These are phyloP conservation scores for Priceomyces haplophilus DNA, from an alignment of 805 yeast species.

Conservation along the genomic window DNA sequence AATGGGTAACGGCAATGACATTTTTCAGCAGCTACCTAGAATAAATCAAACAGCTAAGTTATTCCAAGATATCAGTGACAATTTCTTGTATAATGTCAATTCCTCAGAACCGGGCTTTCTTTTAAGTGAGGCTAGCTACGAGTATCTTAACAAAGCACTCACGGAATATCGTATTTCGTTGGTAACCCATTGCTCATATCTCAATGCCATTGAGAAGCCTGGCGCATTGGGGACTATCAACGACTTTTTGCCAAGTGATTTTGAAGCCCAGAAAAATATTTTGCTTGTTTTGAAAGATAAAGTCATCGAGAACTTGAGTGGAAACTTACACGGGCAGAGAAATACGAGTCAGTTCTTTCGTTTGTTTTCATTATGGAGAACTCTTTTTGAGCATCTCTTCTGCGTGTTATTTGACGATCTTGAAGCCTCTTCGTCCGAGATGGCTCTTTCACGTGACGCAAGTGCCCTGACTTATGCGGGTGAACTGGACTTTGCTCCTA, in stretches of 20 bases:
- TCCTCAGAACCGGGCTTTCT: not conserved
- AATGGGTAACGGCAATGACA: slow-evolving; percentile 10
- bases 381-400: slow-evolving; percentile 18
- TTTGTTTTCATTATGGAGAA: slow-evolving; percentile 18
- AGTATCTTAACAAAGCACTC: not conserved
- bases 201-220: not conserved
- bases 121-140: not conserved
- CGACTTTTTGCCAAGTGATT: not conserved
- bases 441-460: not conserved
- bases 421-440: not conserved
- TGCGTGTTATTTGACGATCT: slow-evolving; percentile 7
- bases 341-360: slow-evolving; percentile 7
- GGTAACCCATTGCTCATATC: not conserved
- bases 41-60: slow-evolving; percentile 16
- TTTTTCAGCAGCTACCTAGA: slow-evolving; percentile 19
- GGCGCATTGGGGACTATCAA: not conserved
- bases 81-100: slow-evolving; percentile 18
- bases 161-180: not conserved
- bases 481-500: no score
- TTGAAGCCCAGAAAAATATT: not conserved
- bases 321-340: slow-evolving; percentile 6
- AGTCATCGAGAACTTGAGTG: slow-evolving; percentile 16
- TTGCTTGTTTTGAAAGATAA: slow-evolving; percentile 1
- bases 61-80: slow-evolving; percentile 22
- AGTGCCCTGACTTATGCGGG: no score